Conservation (phyloP, 2,329 filamentous ascomycete species). For the Trichoderma atrobrunneum region DNA sequence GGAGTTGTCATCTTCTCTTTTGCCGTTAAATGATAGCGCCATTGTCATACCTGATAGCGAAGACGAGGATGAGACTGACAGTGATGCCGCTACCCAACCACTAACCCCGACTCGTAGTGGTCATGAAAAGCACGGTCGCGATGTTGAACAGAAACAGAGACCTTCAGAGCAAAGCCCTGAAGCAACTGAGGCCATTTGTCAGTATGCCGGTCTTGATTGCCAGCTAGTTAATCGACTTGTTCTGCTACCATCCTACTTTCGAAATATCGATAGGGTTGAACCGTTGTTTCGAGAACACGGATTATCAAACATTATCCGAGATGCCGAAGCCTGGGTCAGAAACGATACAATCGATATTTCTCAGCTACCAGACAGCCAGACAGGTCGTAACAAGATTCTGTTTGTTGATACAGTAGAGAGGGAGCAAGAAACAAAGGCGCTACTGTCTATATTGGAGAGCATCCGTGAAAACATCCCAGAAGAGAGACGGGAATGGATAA, state of each 20-base stretch:
- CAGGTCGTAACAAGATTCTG: slow-evolving; percentile 31
- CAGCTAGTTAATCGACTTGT: slow-evolving; percentile 37
- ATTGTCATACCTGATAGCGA: slow-evolving; percentile 15
- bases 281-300: slow-evolving; percentile 44
- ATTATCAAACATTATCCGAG: slow-evolving; percentile 33
- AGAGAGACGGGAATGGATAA: slow-evolving; percentile 37
- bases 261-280: slow-evolving; percentile 36
- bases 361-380: background rate
- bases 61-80: background rate
- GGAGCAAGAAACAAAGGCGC: slow-evolving; percentile 31
- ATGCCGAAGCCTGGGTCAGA: slow-evolving; percentile 37
- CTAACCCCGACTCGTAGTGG: background rate
- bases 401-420: slow-evolving; percentile 42
- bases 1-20: background rate
- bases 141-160: background rate
- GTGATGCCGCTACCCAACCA: background rate
- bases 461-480: slow-evolving; percentile 28
- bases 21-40: background rate
- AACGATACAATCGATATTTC: slow-evolving; percentile 16
- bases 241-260: slow-evolving; percentile 43
- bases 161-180: background rate
- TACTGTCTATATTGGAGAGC: slow-evolving; percentile 36
- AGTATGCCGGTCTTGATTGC: slow-evolving; percentile 36
- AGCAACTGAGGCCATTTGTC: slow-evolving; percentile 29
- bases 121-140: background rate